These are phyloP conservation scores for Trametes pubescens DNA, from an alignment of 1,284 basidiomycete genomes.

Conservation along the genomic window DNA sequence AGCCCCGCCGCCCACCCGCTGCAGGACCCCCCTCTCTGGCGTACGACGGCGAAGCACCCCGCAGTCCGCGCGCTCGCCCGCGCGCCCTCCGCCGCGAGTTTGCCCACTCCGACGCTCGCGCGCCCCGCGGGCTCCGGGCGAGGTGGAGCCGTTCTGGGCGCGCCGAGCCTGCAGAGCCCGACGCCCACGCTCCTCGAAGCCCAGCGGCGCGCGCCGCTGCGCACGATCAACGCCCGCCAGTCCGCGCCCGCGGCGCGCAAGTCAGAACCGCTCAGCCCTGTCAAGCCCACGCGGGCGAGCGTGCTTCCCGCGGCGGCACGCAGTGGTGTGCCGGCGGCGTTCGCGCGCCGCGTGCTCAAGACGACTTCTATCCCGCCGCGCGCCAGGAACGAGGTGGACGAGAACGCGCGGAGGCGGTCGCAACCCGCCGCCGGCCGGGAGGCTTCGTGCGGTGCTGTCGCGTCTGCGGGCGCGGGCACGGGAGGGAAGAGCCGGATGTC, in stretches of 20 bases:
- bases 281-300: constrained; percentile 3
- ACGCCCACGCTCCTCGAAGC: constrained; percentile 14
- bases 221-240: constrained; percentile 34
- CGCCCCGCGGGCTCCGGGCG: constrained; percentile 17
- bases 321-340: not conserved
- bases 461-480: constrained; percentile 8
- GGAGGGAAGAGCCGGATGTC: constrained; percentile 38
- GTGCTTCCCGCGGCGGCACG: constrained; percentile 1
- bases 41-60: constrained; percentile 40
- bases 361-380: constrained; percentile 13
- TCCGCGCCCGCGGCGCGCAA: constrained; percentile 33
- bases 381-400: constrained; percentile 17
- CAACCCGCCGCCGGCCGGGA: constrained; percentile 18
- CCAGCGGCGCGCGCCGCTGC: constrained; percentile 32
- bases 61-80: constrained; percentile 38
- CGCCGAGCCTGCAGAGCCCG: constrained; percentile 24
- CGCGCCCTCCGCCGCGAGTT: constrained; percentile 7
- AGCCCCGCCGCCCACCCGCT: constrained; percentile 5
- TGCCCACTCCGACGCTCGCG: constrained; percentile 23
- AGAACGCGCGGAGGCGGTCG: constrained; percentile 23
- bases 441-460: constrained; percentile 15
- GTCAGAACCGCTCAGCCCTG: constrained; percentile 21
- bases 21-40: constrained; percentile 1
- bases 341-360: constrained; percentile 14
- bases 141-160: constrained; percentile 25